Evolutionary conservation across 164 flowering plant genomes (phyloP).

Genomic region (Nelumbo lutea): DNA sequence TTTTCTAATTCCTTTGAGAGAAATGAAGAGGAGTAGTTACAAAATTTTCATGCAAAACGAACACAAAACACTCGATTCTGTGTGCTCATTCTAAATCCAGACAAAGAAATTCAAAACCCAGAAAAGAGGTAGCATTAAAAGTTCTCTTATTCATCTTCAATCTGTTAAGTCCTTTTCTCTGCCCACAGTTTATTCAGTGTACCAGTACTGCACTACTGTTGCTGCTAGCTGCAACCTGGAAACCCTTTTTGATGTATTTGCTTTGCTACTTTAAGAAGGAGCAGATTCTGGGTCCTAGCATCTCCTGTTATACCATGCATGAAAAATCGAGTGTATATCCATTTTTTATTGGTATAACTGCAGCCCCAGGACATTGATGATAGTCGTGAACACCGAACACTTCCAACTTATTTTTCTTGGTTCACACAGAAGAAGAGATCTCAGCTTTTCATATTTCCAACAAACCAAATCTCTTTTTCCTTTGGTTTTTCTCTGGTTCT

Average conservation of each 20-base stretch:
- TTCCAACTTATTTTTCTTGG: too few species aligned
- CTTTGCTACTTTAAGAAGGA: too few species aligned
- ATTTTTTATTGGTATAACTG: background rate
- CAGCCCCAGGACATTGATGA: background rate
- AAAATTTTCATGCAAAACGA: background rate
- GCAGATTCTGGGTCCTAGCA: too few species aligned
- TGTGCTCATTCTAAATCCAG: background rate
- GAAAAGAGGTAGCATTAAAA: background rate
- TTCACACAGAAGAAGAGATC: background rate
- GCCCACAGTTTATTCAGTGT: background rate
- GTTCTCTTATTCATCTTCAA: background rate
- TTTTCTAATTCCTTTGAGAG: too few species aligned
- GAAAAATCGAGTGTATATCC: background rate
- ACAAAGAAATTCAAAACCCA: background rate
- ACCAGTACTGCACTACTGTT: background rate
- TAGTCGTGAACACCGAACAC: too few species aligned
- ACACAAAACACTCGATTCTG: background rate
- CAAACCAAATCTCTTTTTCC: background rate
- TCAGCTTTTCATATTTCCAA: background rate
- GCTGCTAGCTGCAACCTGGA: too few species aligned
- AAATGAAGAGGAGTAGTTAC: background rate
- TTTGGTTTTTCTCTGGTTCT: background rate
- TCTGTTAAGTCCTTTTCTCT: background rate
- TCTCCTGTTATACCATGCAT: too few species aligned
- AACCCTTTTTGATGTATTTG: too few species aligned